Evolutionary conservation across 129 eudicot species (phyloP).

Genomic region (Oenanthe sinensis): DNA sequence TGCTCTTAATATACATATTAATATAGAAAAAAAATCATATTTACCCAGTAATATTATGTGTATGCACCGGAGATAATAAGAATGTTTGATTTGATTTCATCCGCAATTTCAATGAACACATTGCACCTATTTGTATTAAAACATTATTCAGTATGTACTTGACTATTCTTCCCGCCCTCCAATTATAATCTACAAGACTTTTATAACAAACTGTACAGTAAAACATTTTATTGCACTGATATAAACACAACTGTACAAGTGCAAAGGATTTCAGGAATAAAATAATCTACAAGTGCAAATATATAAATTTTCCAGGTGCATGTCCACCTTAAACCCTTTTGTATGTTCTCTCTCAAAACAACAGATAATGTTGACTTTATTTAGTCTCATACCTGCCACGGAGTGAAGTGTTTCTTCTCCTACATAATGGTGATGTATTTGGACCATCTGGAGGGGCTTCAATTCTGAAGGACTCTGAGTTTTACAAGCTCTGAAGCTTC

Average conservation of each 20-base stretch:
- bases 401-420: not conserved
- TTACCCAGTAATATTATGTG: no score
- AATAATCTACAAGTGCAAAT: not conserved
- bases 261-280: no score
- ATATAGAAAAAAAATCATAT: no score
- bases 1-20: not conserved
- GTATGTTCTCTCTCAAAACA: not conserved
- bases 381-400: not conserved
- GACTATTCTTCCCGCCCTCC: not conserved
- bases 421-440: not conserved
- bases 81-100: no score
- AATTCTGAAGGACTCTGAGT: not conserved
- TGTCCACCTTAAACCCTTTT: not conserved
- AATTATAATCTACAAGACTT: not conserved
- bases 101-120: no score
- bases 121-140: no score
- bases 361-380: not conserved
- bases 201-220: not conserved
- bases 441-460: not conserved
- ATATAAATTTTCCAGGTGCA: not conserved
- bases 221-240: not conserved
- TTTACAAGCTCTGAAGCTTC: not conserved
- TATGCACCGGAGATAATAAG: no score
- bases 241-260: no score
- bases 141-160: not conserved